Conservation (phyloP, 2,329 filamentous ascomycete genomes). For the Stachybotrys echinatus region DNA sequence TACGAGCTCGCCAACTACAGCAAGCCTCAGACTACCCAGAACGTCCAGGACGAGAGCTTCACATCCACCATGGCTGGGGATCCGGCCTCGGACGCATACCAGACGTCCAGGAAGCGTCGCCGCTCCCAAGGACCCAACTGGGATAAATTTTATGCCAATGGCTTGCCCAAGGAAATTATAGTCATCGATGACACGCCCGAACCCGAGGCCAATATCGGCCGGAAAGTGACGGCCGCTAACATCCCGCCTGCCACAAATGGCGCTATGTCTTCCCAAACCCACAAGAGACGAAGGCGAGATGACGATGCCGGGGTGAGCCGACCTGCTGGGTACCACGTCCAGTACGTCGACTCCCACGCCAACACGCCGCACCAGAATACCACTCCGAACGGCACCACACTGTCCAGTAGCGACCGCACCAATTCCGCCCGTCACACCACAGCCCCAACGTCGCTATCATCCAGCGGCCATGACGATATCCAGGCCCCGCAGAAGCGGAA, state of each 20-base stretch:
- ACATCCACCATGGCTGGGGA: conserved; percentile 19
- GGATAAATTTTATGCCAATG: conserved; percentile 77
- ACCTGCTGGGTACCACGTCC: conserved; percentile 70
- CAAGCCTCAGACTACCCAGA: conserved; percentile 5
- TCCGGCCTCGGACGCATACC: conserved; percentile 20
- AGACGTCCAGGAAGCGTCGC: conserved; percentile 42
- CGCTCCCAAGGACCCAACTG: conserved; percentile 67
- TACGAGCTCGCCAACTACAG: conserved; percentile 5
- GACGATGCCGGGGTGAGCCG: conserved; percentile 40
- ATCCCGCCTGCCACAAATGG: conserved; percentile 22
- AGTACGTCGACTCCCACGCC: conserved; percentile 62
- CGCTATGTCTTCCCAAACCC: conserved; percentile 38
- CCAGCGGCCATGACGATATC: conserved; percentile 58
- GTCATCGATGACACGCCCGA: conserved; percentile 73
- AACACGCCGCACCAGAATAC: conserved; percentile 65
- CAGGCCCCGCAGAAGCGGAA: conserved; percentile 85
- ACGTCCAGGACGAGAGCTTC: conserved; percentile 10
- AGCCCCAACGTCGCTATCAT: conserved; percentile 74
- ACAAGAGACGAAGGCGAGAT: conserved; percentile 71
- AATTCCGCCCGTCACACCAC: conserved; percentile 79
- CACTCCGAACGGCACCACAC: conserved; percentile 62
- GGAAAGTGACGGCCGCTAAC: conserved; percentile 30
- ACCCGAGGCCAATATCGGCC: conserved; percentile 38
- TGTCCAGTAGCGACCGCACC: conserved; percentile 79
- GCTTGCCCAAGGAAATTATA: conserved; percentile 78